Evolutionary conservation across 169 alveolate genomes (phyloP).

Genomic region (Plasmodium cynomolgi): DNA sequence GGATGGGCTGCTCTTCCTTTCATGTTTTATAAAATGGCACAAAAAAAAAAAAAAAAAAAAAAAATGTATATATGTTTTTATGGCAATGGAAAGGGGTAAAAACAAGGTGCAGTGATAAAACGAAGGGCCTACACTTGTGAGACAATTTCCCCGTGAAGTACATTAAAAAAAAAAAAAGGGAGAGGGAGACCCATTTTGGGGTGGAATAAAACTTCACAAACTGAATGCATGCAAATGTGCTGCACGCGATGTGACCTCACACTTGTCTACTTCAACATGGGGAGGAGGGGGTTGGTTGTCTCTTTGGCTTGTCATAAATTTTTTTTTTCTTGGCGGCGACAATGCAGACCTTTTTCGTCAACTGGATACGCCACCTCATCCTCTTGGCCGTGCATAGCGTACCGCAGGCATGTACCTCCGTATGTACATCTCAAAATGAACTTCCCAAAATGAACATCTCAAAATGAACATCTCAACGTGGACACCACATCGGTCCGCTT

Average conservation of each 20-base stretch:
- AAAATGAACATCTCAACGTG: neutral
- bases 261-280: neutral
- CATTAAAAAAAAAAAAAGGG: neutral
- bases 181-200: neutral
- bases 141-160: neutral
- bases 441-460: no score
- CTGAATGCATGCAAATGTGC: neutral
- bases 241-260: neutral
- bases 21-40: neutral
- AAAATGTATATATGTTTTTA: neutral
- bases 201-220: neutral
- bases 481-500: neutral
- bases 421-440: no score
- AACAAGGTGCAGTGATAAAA: neutral
- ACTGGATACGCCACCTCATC: neutral
- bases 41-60: neutral
- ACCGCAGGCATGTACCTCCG: neutral
- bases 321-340: neutral
- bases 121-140: neutral
- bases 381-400: neutral
- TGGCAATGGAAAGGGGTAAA: neutral
- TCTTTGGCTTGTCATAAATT: neutral
- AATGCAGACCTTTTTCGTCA: neutral
- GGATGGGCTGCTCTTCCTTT: neutral
- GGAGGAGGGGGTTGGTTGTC: neutral